Evolutionary conservation across 441 rosid genomes (phyloP), one percentile per base, ranked within the genome.

Genomic region (Adansonia rubrostipa): DNA sequence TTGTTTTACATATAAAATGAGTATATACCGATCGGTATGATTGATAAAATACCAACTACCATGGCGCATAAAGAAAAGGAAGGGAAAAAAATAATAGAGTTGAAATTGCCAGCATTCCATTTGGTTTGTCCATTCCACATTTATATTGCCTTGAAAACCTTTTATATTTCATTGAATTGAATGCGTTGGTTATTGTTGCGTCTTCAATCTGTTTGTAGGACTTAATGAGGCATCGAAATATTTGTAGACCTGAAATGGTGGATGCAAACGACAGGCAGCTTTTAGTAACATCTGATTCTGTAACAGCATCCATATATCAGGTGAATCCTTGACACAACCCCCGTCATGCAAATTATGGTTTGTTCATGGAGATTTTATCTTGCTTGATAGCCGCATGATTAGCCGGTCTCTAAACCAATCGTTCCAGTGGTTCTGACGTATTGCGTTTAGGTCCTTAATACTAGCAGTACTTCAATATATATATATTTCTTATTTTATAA

Each of bases 281-380:
- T 5, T 74, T 88, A 79, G 87, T 86, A 63, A 84, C 92, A 71
- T 89, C 92, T 74, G 83, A 78, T 77, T 81, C 88, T 47, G 92
- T 84, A 60, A 84, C 91, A 84, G 91, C 91, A 47, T 91, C 93
- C 44, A 87, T 91, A 61, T 91, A 87, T 79, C 85, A 88, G 90
- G 95, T 89, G 40, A 84, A 17, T 40, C 71, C 42, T 77, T 62
- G 10, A 7, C 45, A 6, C 20, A 0, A 20, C 53, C 20, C 13
- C n/a, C 7, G 48, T 40, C 48, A 1, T 42, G 51, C 8, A 4
- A 42, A 66, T n/a, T 15, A 9, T 0, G 0, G 48, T n/a, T 66
- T 15, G n/a, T 0, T n/a, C 33, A 3, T 66, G 50, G 5, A n/a
- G 22, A 1, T 28, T 3, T 50, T 70, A 4, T 36, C 48, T 4